Percentiles rank a stretch among this genome's conserved stretches.
Evolutionary conservation across 306 rosid species (phyloP).

Genomic region (Betula pendula): DNA sequence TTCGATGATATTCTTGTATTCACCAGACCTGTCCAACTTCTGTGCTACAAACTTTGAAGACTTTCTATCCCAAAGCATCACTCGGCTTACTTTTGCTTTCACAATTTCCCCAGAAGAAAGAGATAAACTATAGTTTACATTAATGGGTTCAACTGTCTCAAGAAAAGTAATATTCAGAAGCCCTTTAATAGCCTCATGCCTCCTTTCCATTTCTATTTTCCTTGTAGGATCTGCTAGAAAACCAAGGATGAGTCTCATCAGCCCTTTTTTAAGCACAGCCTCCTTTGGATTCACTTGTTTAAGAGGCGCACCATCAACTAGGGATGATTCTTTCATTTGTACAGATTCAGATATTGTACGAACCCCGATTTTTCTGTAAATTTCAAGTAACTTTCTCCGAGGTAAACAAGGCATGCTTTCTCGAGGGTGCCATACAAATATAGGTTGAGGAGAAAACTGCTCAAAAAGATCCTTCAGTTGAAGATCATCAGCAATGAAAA

Average conservation of each 20-base stretch:
- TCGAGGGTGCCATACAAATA: slow-evolving; percentile 78
- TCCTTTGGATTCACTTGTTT: slow-evolving; percentile 28
- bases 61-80: slow-evolving; percentile 50
- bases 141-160: slow-evolving; percentile 43
- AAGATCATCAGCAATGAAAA: slow-evolving; percentile 67
- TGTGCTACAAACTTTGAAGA: slow-evolving; percentile 40
- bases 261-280: slow-evolving; percentile 33
- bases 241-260: slow-evolving; percentile 63
- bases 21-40: slow-evolving; percentile 32
- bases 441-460: slow-evolving; percentile 19
- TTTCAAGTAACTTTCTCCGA: slow-evolving; percentile 37
- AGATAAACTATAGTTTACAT: slow-evolving; percentile 43
- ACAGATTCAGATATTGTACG: slow-evolving; percentile 55
- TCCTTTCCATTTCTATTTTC: slow-evolving; percentile 49
- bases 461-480: slow-evolving; percentile 59
- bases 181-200: slow-evolving; percentile 54
- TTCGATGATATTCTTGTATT: slow-evolving; percentile 33
- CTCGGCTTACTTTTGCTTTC: slow-evolving; percentile 29
- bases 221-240: slow-evolving; percentile 57
- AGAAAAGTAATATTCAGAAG: slow-evolving; percentile 44
- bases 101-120: slow-evolving; percentile 38
- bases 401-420: slow-evolving; percentile 37
- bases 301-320: slow-evolving; percentile 18
- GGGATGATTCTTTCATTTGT: slow-evolving; percentile 40
- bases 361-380: slow-evolving; percentile 59